A percentile compares a stretch with the other conserved stretches of the same genome.
phyloP scores from a whole-genome alignment of 306 rosid genomes.

The Comarum palustre region DNA sequence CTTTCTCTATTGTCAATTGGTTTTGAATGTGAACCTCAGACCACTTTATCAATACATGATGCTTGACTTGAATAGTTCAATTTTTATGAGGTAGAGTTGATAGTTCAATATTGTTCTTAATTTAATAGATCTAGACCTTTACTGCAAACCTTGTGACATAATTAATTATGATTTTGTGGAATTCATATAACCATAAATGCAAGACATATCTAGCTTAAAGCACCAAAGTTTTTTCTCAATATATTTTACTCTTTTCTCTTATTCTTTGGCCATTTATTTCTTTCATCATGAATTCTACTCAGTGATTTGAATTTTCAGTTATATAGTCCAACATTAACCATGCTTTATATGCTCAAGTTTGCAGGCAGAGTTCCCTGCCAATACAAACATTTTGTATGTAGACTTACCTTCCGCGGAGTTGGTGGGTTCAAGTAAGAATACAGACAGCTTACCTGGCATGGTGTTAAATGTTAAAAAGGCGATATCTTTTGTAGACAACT shows the following conservation, averaged over 20 bases:
- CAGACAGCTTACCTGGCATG: conserved; percentile 90
- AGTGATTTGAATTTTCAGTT: neutral
- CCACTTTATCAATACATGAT: too few species aligned
- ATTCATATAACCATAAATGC: neutral
- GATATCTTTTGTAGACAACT: conserved; percentile 61
- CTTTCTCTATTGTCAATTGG: too few species aligned
- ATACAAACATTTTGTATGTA: conserved; percentile 88
- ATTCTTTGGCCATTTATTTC: neutral
- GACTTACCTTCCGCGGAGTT: conserved; percentile 79
- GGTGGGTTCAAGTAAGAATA: conserved; percentile 64
- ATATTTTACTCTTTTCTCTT: neutral
- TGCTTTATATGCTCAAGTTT: conserved; percentile 55
- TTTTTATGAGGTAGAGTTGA: neutral
- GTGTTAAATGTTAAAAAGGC: conserved; percentile 81
- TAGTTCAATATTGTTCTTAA: neutral
- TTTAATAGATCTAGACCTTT: neutral
- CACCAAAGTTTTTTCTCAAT: neutral
- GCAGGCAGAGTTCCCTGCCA: conserved; percentile 89
- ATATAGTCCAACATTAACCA: conserved; percentile 31
- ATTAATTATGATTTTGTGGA: neutral
- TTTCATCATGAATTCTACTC: neutral
- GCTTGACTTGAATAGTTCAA: neutral
- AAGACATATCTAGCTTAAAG: neutral
- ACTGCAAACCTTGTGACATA: neutral
- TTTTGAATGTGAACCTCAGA: too few species aligned